Conservation (phyloP, 2,329 filamentous ascomycete genomes). For the Alternaria rosae region DNA sequence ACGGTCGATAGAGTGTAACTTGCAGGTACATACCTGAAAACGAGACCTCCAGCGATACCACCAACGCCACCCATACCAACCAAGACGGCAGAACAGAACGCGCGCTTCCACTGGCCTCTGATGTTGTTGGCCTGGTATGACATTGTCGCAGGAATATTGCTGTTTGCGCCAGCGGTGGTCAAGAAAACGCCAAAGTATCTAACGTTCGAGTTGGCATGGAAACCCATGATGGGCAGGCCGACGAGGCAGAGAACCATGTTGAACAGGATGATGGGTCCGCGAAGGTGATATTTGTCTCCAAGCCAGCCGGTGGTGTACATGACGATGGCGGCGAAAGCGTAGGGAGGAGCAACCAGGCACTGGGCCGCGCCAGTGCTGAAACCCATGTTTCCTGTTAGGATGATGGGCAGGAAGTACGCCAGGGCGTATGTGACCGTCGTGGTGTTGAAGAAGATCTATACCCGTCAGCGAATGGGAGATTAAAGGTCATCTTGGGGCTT, state of each 20-base stretch:
- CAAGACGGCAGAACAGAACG: conserved; percentile 77
- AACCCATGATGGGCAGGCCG: conserved; percentile 77
- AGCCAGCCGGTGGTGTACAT: conserved; percentile 65
- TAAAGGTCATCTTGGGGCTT: background rate
- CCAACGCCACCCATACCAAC: conserved; percentile 80
- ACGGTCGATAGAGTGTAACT: background rate
- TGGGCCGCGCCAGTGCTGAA: conserved; percentile 71
- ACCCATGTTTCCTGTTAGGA: conserved; percentile 68
- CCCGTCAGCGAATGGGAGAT: conserved; percentile 17
- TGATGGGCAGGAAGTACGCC: conserved; percentile 80
- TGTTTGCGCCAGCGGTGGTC: conserved; percentile 77
- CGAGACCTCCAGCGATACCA: conserved; percentile 76
- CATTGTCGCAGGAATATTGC: conserved; percentile 77
- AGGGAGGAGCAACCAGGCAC: conserved; percentile 68
- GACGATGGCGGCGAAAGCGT: conserved; percentile 46
- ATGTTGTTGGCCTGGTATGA: conserved; percentile 89
- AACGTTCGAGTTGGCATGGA: conserved; percentile 61
- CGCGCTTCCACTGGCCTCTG: conserved; percentile 87
- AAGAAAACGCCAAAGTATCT: conserved; percentile 80
- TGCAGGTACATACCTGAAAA: conserved; percentile 63
- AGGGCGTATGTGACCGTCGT: conserved; percentile 79
- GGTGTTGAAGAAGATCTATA: conserved; percentile 63
- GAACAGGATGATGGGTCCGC: conserved; percentile 54
- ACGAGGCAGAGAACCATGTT: conserved; percentile 68
- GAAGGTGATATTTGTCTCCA: conserved; percentile 71